Conservation (phyloP, 805 yeast species). For the Myxozyma vanderwaltii region DNA sequence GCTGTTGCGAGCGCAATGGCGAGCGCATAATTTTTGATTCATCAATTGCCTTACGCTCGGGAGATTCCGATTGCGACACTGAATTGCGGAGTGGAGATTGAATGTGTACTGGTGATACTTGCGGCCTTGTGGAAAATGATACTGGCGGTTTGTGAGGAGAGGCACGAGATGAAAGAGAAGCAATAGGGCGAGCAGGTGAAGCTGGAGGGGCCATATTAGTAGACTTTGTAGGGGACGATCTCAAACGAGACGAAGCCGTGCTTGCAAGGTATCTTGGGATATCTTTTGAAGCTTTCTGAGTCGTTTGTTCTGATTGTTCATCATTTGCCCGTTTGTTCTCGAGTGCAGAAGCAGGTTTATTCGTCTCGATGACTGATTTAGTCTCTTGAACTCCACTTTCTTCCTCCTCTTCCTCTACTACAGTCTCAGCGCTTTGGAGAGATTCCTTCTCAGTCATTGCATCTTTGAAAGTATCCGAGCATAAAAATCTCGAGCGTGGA, state of each 20-base stretch:
- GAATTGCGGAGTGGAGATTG: constrained; percentile 17
- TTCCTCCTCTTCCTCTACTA: constrained; percentile 13
- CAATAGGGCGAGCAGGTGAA: constrained; percentile 2
- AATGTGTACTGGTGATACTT: constrained; percentile 5
- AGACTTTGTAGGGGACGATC: constrained; percentile 8
- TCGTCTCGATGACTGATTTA: neutral
- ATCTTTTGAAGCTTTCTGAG: neutral
- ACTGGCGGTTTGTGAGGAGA: neutral
- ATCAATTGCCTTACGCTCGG: neutral
- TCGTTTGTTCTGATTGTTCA: too few relatives aligned
- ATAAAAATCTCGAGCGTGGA: constrained; percentile 16
- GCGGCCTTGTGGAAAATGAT: constrained; percentile 14
- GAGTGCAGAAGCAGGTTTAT: neutral
- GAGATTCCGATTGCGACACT: constrained; percentile 13
- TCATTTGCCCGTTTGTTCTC: neutral
- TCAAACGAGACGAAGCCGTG: constrained; percentile 27
- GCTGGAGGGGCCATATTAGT: neutral
- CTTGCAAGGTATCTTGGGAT: constrained; percentile 18
- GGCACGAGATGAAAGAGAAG: neutral
- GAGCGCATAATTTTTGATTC: neutral
- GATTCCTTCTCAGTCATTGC: neutral
- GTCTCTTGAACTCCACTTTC: neutral
- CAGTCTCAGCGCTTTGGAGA: neutral
- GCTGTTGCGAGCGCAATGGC: constrained; percentile 1
- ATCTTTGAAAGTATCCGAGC: neutral